Base-by-base conservation (phyloP, 2,329 filamentous ascomycete genomes). In the Pestalotiopsis sp. region DNA sequence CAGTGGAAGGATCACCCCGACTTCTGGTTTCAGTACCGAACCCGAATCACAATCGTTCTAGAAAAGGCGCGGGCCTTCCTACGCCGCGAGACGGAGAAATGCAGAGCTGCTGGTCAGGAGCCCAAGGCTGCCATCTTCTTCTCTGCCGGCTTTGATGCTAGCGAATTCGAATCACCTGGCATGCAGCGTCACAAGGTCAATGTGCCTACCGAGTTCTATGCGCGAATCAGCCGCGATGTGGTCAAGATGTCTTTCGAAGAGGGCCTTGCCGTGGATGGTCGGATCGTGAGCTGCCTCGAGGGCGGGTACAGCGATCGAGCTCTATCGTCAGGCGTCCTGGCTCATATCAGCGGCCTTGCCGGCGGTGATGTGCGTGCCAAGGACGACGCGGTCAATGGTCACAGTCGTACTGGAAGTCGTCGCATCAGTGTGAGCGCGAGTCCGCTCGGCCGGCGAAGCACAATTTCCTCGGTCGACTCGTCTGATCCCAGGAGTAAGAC, bases 171-270 rank as follows among this genome's bases (percentile, higher is more conserved):
- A 79, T 91, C 92, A 20, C 85, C 88, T 4, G 94, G 94, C 3
- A 99, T 99, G 96, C 96, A 99, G 80, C 89, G 96, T 61, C 96
- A 99, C 80, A 92, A 93, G 69, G 95, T 97, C 75, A 97, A 97
- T 76, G 96, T 99, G 2, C 95, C 96, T 0, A 99, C 95, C 0
- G 94, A 95, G 66, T 99, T 99, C 78, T 99, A 98, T 77, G 96
- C 96, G 63, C 90, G 92, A 1, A 92, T 99, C 72, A 95, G 95
- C 0, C 88, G 91, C 59, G 96, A 99, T 76, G 89, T 98, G 3
- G 91, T 97, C 14, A 90, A 87, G 62, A 84, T 99, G 69, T 92
- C 97, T 0, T 87, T 93, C 56, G 94, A 98, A 78, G 90, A 93
- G 74, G 92, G 87, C 2, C 88, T 93, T 1, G 87, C 88, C 36